Evolutionary conservation across 1,139 yeast species (phyloP).

Genomic region (Geotrichum europaeum): DNA sequence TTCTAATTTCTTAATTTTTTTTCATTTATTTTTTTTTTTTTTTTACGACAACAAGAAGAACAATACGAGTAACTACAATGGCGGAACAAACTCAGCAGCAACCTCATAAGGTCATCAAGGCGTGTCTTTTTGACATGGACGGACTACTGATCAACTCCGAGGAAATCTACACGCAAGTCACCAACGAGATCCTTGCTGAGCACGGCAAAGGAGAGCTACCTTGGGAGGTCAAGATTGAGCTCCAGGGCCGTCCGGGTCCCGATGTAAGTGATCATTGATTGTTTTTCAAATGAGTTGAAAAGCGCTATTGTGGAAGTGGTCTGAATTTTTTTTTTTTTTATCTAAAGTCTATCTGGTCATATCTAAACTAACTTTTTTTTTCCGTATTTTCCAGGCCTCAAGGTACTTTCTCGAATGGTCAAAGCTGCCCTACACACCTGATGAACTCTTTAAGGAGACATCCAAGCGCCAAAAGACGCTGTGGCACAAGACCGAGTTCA

Average conservation of each 20-base stretch:
- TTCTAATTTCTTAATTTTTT: not conserved
- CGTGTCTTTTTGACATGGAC: slow-evolving; percentile 96
- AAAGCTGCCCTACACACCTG: slow-evolving; percentile 58
- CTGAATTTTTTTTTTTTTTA: not conserved
- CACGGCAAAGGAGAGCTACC: slow-evolving; percentile 74
- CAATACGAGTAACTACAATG: not conserved
- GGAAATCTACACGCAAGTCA: slow-evolving; percentile 75
- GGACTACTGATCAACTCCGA: slow-evolving; percentile 89
- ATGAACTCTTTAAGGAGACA: slow-evolving; percentile 50
- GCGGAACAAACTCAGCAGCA: not conserved
- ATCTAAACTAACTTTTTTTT: not conserved
- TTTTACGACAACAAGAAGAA: not conserved
- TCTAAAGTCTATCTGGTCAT: not conserved
- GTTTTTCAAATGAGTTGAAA: not conserved
- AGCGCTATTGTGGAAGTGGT: not conserved
- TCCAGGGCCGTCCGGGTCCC: slow-evolving; percentile 89
- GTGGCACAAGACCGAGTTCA: slow-evolving; percentile 60
- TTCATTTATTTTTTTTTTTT: too few species aligned
- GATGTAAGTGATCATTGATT: slow-evolving; percentile 33
- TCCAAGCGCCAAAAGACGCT: slow-evolving; percentile 47
- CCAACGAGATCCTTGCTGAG: slow-evolving; percentile 56
- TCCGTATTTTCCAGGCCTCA: slow-evolving; percentile 39
- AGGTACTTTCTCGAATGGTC: slow-evolving; percentile 60
- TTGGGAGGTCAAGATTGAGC: slow-evolving; percentile 80
- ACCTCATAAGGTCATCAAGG: slow-evolving; percentile 40